Conservation (phyloP, 257 asterid species). For the Echium plantagineum region DNA sequence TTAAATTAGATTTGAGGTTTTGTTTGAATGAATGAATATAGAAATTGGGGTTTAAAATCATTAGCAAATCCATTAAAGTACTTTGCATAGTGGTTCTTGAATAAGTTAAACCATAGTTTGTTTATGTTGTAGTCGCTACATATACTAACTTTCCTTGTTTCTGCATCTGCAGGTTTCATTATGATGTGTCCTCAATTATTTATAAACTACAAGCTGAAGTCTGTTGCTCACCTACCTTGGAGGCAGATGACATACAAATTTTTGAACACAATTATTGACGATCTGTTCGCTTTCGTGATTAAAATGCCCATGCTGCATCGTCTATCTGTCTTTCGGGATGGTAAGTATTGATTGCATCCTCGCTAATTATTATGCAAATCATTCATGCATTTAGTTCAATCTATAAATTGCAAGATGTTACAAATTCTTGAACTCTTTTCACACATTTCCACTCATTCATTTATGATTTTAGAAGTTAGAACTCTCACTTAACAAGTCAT, state of each 20-base stretch:
- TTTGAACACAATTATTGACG: constrained; percentile 89
- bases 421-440: not conserved
- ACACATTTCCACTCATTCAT: not conserved
- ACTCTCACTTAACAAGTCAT: too few relatives aligned
- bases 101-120: too few relatives aligned
- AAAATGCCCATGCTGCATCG: constrained; percentile 94
- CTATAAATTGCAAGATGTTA: not conserved
- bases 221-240: constrained; percentile 99
- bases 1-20: too few relatives aligned
- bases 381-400: not conserved
- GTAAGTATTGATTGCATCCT: constrained; percentile 36
- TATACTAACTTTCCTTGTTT: not conserved
- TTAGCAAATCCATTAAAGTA: too few relatives aligned
- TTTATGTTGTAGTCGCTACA: too few relatives aligned
- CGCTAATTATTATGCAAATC: not conserved
- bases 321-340: constrained; percentile 98
- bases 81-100: too few relatives aligned
- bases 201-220: constrained; percentile 81
- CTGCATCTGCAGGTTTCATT: constrained; percentile 58
- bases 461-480: too few relatives aligned
- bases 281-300: constrained; percentile 92
- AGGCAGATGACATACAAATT: constrained; percentile 99
- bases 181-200: constrained; percentile 99
- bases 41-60: too few relatives aligned
- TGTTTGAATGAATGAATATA: too few relatives aligned